Conservation (phyloP, 495 filamentous ascomycete species). For the Hypoxylon rickii region DNA sequence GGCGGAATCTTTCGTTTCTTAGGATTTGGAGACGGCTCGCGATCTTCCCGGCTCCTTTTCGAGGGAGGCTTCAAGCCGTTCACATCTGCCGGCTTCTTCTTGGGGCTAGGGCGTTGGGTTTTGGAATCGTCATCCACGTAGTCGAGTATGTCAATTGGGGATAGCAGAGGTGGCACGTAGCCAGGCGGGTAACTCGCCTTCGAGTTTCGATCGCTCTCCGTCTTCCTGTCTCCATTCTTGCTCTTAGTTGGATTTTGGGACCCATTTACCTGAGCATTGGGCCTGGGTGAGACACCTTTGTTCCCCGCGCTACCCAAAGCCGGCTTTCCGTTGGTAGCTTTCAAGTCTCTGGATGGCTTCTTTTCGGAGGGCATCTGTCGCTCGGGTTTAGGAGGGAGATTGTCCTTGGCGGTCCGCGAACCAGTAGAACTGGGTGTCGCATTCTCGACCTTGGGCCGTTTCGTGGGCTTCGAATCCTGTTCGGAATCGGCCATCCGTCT, state of each 20-base stretch:
- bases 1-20: conserved; percentile 49
- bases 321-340: conserved; percentile 42
- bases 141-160: conserved; percentile 48
- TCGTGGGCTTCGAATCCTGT: conserved; percentile 40
- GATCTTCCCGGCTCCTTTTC: conserved; percentile 42
- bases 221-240: conserved; percentile 43
- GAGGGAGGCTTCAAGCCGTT: conserved; percentile 25
- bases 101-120: conserved; percentile 32
- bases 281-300: conserved; percentile 44
- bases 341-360: conserved; percentile 32
- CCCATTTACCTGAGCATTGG: conserved; percentile 46
- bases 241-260: conserved; percentile 37
- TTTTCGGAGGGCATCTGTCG: conserved; percentile 32
- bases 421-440: conserved; percentile 31
- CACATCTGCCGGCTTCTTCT: conserved; percentile 36
- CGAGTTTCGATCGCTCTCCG: conserved; percentile 35
- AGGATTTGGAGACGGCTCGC: conserved; percentile 34
- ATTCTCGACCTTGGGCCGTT: conserved; percentile 45
- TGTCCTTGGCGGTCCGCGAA: conserved; percentile 32
- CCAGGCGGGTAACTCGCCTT: conserved; percentile 3
- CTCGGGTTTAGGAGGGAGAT: conserved; percentile 25
- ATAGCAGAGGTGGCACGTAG: conserved; percentile 45
- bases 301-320: conserved; percentile 37
- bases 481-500: conserved; percentile 47
- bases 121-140: conserved; percentile 36